Evolutionary conservation across 1,139 yeast species (phyloP), one percentile per base, ranked within the genome.

Genomic region (Hansenula anomala): DNA sequence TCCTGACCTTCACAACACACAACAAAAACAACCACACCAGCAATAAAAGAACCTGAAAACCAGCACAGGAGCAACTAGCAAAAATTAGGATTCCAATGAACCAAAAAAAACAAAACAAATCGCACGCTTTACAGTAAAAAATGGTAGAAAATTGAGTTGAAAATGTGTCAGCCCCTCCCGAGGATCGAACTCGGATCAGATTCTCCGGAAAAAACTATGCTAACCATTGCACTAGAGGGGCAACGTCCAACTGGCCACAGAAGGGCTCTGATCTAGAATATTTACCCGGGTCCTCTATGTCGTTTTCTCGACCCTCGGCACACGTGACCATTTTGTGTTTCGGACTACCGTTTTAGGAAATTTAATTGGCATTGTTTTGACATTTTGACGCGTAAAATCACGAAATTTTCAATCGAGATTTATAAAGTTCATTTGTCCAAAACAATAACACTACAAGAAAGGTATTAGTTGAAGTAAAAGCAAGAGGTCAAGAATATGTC

Each of bases 141-240:
- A n/a, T 24, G 16, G 24, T 12, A 9, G 8, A n/a, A 11, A 13
- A 13, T 12, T 22, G 5, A 9, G 9, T n/a, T n/a, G n/a, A n/a
- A n/a, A n/a, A n/a, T n/a, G n/a, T n/a, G n/a, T 37, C 34, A 46
- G 69, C 69, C 69, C 69, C 66, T 59, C 63, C 69, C 69, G 68
- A 66, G 69, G 64, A 56, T 65, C 69, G 69, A 65, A 65, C 69
- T 66, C 69, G 68, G 69, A 65, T 65, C 69, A 58, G 67, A 63
- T 59, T 65, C 68, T 63, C 69, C 69, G 69, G 69, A 65, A 62
- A 61, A 63, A 61, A 61, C 66, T 58, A 65, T 65, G 68, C 69
- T 65, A 62, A 64, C 69, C 61, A 59, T 59, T 59, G 60, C 62
- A 59, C 63, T 56, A 59, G 58, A 55, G 58, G 63, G 63, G 63